Conservation (phyloP, 352 stramenopile species). For the Phytophthora pistaciae region DNA sequence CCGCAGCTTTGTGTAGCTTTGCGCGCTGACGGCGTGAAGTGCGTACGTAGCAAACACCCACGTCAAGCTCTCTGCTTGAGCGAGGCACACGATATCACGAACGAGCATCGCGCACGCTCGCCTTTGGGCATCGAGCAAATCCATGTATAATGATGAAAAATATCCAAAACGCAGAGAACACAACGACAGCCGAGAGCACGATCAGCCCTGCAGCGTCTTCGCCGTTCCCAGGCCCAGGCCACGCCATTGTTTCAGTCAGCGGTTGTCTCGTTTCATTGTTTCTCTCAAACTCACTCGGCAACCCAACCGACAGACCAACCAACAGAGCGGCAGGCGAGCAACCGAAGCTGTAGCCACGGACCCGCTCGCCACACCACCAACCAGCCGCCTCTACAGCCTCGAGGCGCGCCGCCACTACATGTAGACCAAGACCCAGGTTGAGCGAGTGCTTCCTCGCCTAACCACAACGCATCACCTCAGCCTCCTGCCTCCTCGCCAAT, state of each 20-base stretch:
- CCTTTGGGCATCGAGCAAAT: conserved; percentile 40
- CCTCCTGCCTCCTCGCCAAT: conserved; percentile 26
- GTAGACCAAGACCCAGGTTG: conserved; percentile 26
- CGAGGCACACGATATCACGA: conserved; percentile 27
- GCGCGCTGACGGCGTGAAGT: conserved; percentile 14
- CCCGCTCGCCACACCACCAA: conserved; percentile 5
- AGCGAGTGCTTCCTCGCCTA: conserved; percentile 33
- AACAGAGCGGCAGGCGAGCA: conserved; percentile 18
- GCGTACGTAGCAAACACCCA: conserved; percentile 30
- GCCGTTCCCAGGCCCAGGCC: conserved; percentile 23
- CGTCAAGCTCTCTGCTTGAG: conserved; percentile 38
- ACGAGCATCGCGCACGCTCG: conserved; percentile 29
- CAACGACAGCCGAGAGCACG: conserved; percentile 34
- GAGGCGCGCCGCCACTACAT: conserved; percentile 11
- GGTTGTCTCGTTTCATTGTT: conserved; percentile 41
- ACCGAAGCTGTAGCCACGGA: conserved; percentile 15
- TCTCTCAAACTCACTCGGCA: conserved; percentile 39
- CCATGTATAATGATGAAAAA: conserved; percentile 51
- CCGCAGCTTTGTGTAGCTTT: conserved; percentile 19
- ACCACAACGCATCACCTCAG: conserved; percentile 27
- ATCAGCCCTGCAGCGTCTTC: conserved; percentile 25
- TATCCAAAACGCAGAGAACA: conserved; percentile 55
- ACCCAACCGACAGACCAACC: conserved; percentile 36
- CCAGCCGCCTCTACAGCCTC: conserved; percentile 15
- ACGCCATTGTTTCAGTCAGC: conserved; percentile 32